A percentile compares a stretch with the other conserved stretches of the same genome.
phyloP scores from a whole-genome alignment of 176 grass and related monocot species.

The Cenchrus purpureus region DNA sequence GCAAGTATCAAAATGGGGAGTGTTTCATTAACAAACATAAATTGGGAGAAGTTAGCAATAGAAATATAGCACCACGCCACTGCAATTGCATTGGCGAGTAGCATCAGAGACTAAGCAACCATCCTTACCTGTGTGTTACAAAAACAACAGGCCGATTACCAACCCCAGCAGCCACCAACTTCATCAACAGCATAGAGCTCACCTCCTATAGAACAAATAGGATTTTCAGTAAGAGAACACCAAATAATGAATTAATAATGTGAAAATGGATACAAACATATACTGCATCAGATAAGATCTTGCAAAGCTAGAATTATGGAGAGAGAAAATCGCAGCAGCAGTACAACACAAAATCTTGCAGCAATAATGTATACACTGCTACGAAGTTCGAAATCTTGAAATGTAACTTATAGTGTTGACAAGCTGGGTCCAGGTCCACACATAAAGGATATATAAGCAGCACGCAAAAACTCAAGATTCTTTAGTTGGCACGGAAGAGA shows the following conservation, averaged over 20 bases:
- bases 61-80: neutral
- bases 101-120: constrained; percentile 10
- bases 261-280: constrained; percentile 14
- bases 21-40: neutral
- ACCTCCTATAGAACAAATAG: constrained; percentile 76
- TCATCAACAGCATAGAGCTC: constrained; percentile 89
- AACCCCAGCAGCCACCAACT: constrained; percentile 76
- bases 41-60: neutral
- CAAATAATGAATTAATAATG: constrained; percentile 12
- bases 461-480: neutral
- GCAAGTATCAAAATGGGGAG: constrained; percentile 48
- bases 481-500: neutral
- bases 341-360: constrained; percentile 1
- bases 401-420: constrained; percentile 8
- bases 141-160: constrained; percentile 88
- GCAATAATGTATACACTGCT: neutral
- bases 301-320: neutral
- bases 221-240: constrained; percentile 27
- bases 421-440: constrained; percentile 12
- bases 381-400: constrained; percentile 1
- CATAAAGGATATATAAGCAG: neutral
- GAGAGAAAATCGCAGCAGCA: neutral
- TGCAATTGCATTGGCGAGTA: neutral
- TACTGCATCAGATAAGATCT: neutral
- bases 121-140: constrained; percentile 85